These are phyloP conservation scores for Cladosporium sp. DNA, from an alignment of 2,329 filamentous ascomycete species.

Conservation along the genomic window DNA sequence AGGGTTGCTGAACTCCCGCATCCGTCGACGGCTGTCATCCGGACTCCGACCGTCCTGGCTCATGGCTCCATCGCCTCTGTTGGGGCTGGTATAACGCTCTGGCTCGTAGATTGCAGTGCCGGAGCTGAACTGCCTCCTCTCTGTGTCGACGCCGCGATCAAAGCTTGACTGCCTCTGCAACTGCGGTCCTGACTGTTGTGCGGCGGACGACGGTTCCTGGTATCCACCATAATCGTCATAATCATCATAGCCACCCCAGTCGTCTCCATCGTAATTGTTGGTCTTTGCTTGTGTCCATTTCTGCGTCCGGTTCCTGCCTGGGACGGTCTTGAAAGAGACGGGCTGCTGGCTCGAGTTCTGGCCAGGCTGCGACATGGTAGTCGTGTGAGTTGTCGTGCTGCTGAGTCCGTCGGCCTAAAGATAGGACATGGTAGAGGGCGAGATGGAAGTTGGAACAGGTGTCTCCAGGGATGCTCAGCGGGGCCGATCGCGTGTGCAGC, in stretches of 20 bases:
- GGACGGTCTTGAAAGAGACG: constrained; percentile 72
- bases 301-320: constrained; percentile 83
- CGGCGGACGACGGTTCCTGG: constrained; percentile 34
- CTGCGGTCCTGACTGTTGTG: constrained; percentile 21
- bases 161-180: constrained; percentile 47
- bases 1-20: constrained; percentile 49
- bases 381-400: neutral
- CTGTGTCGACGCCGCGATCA: constrained; percentile 46
- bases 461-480: neutral
- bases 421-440: constrained; percentile 1
- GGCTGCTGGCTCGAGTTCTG: constrained; percentile 32
- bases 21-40: constrained; percentile 15
- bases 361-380: constrained; percentile 20
- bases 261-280: constrained; percentile 84
- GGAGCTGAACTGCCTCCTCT: constrained; percentile 45
- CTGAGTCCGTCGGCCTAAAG: neutral
- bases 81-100: neutral
- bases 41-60: constrained; percentile 2
- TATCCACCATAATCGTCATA: constrained; percentile 55
- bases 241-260: constrained; percentile 71
- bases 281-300: constrained; percentile 92
- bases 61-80: neutral
- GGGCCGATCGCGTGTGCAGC: neutral
- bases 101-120: constrained; percentile 6
- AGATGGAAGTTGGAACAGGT: neutral